These are phyloP conservation scores for Tremella fuciformis DNA, from an alignment of 768 basidiomycete species.

Conservation along the genomic window DNA sequence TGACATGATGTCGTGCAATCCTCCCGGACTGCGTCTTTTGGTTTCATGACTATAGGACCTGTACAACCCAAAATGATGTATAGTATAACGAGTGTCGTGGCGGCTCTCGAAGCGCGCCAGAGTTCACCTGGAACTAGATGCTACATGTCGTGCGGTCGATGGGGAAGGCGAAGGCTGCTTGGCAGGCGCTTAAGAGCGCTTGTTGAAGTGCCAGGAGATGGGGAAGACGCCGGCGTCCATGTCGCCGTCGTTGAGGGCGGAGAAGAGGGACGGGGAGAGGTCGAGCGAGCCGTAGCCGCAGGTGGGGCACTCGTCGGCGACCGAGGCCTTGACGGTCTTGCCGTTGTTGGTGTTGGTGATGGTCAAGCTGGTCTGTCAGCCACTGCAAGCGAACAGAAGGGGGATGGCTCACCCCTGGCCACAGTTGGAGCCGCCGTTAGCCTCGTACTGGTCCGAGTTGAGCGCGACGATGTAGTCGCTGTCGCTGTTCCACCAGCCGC, in stretches of 20 bases:
- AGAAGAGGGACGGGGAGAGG: constrained; percentile 40
- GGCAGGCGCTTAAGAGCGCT: background rate
- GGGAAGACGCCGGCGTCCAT: constrained; percentile 9
- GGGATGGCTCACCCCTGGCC: too few species aligned
- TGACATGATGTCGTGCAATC: too few species aligned
- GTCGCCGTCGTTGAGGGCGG: constrained; percentile 9
- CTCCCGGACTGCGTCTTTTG: too few species aligned
- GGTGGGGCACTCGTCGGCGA: constrained; percentile 47
- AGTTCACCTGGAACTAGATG: too few species aligned
- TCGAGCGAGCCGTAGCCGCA: constrained; percentile 44
- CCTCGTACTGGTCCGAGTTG: constrained; percentile 36
- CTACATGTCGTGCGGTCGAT: too few species aligned
- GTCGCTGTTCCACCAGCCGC: constrained; percentile 33
- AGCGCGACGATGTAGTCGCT: constrained; percentile 40
- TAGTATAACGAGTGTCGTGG: too few species aligned
- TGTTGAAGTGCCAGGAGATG: constrained; percentile 11
- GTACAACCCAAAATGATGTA: too few species aligned
- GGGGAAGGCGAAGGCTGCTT: too few species aligned
- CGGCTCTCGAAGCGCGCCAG: too few species aligned
- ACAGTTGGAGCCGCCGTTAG: too few species aligned
- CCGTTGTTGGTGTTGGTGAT: constrained; percentile 45
- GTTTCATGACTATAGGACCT: too few species aligned
- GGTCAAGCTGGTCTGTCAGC: constrained; percentile 16
- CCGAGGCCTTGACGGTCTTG: constrained; percentile 31
- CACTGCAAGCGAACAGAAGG: too few species aligned